These are phyloP conservation scores for Suillus fuscotomentosus DNA, from an alignment of 768 basidiomycete species.

Conservation along the genomic window DNA sequence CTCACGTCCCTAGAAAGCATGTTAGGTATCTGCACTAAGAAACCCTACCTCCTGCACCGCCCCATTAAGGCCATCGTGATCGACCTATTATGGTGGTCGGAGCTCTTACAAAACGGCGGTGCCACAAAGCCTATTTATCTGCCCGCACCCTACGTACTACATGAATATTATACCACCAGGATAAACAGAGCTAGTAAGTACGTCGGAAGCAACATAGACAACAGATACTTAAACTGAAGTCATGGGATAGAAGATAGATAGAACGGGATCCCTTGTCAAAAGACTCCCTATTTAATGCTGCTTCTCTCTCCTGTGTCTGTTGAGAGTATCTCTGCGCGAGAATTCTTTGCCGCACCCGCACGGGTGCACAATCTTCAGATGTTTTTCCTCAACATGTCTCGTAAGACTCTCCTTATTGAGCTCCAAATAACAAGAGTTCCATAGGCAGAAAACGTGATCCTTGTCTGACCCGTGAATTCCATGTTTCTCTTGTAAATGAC, in stretches of 20 bases:
- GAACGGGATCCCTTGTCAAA: not conserved
- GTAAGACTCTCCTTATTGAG: not conserved
- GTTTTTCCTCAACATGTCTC: slow-evolving; percentile 25
- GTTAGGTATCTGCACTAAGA: no score
- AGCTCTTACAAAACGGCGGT: no score
- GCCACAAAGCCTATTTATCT: no score
- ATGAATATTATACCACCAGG: not conserved
- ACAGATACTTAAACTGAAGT: not conserved
- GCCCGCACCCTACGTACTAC: not conserved
- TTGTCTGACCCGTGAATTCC: not conserved
- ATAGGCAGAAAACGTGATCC: not conserved
- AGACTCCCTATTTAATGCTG: not conserved
- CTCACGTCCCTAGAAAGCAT: no score
- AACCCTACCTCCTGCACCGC: no score
- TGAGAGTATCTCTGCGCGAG: slow-evolving; percentile 21
- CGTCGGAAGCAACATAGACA: not conserved
- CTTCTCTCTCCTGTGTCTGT: slow-evolving; percentile 7
- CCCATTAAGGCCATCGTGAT: no score
- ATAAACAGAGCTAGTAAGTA: not conserved
- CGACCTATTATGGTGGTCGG: no score
- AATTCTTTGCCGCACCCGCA: slow-evolving; percentile 17
- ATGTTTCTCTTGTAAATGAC: not conserved
- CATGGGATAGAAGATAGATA: not conserved
- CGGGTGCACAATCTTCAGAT: slow-evolving; percentile 17
- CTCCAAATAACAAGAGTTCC: not conserved